These are phyloP conservation scores for Linum trigynum DNA, from an alignment of 345 rosid genomes.

Conservation along the genomic window DNA sequence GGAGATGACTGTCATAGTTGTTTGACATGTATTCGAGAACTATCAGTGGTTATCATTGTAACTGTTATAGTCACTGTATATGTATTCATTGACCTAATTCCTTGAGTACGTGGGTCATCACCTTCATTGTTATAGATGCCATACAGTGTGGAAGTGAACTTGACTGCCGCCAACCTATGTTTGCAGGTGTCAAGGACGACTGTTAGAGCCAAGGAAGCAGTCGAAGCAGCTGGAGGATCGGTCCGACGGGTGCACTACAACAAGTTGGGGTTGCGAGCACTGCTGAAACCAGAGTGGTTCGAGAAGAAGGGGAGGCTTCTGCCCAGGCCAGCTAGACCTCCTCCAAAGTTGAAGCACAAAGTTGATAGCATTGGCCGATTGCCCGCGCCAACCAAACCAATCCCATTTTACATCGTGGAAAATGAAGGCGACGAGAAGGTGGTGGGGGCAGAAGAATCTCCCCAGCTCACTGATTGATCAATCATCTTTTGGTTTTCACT, in stretches of 20 bases:
- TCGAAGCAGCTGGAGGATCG: conserved; percentile 87
- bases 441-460: background rate
- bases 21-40: too few species aligned
- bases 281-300: conserved; percentile 89
- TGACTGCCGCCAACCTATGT: background rate
- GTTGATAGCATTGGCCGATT: conserved; percentile 94
- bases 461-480: background rate
- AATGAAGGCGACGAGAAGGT: conserved; percentile 18
- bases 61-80: too few species aligned
- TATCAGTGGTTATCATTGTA: too few species aligned
- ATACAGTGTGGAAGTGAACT: background rate
- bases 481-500: too few species aligned
- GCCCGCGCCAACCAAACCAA: conserved; percentile 80
- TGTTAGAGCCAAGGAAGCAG: conserved; percentile 76
- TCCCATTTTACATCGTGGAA: conserved; percentile 46
- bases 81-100: too few species aligned
- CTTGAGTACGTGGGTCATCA: too few species aligned
- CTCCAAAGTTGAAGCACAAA: conserved; percentile 75
- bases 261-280: conserved; percentile 73
- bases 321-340: conserved; percentile 89
- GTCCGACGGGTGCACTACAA: conserved; percentile 88
- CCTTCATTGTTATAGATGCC: too few species aligned
- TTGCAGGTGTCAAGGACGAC: conserved; percentile 81
- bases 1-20: too few species aligned
- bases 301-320: conserved; percentile 89